Conservation (phyloP, 176 grass and related monocot genomes). For the Oryza coarctata region DNA sequence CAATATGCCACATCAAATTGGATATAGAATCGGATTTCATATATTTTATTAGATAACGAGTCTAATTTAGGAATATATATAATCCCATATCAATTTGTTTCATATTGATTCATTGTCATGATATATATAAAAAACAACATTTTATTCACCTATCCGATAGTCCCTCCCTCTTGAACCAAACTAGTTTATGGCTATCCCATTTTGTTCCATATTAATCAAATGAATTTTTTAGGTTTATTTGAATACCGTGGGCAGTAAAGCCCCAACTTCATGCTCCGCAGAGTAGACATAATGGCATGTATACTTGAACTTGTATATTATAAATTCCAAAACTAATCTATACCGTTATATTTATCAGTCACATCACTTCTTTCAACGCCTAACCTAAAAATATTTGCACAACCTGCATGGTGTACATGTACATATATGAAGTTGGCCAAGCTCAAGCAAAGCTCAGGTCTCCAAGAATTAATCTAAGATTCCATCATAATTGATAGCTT, state of each 20-base stretch:
- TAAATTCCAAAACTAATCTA: background rate
- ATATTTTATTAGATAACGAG: too few species aligned
- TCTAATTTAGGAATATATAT: too few species aligned
- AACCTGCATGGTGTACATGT: constrained; percentile 15
- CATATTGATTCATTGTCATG: too few species aligned
- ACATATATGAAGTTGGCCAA: background rate
- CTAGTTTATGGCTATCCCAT: background rate
- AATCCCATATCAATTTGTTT: too few species aligned
- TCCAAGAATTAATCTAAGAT: constrained; percentile 6
- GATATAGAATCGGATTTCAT: too few species aligned
- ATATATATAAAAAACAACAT: too few species aligned
- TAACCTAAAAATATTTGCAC: background rate
- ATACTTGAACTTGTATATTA: background rate
- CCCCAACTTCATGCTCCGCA: background rate
- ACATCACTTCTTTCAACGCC: background rate
- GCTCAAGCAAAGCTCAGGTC: background rate
- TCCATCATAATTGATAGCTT: background rate
- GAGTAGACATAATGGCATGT: background rate
- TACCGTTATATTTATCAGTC: background rate
- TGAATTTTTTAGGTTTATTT: background rate
- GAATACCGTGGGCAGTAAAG: constrained; percentile 19
- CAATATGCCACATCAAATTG: too few species aligned
- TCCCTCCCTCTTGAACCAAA: background rate
- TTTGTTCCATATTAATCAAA: background rate
- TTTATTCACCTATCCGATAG: background rate